Evolutionary conservation across 2,329 filamentous ascomycete species (phyloP).

Genomic region (Nemania diffusa): DNA sequence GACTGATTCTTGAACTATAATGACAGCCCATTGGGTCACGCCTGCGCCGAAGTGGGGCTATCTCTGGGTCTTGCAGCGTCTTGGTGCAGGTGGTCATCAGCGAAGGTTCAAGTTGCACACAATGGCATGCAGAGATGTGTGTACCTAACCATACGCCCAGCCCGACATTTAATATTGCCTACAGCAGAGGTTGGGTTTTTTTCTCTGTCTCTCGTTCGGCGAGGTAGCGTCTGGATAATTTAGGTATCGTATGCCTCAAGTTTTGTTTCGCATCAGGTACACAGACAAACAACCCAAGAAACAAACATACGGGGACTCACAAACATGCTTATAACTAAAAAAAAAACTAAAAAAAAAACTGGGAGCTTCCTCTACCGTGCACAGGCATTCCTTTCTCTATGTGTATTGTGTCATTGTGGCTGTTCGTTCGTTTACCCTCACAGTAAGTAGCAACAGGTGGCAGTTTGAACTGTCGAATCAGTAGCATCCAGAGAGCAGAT

Average conservation of each 20-base stretch:
- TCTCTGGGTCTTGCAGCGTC: slow-evolving; percentile 32
- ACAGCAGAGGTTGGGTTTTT: background rate
- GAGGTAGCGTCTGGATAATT: background rate
- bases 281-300: background rate
- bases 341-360: too few relatives aligned
- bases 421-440: background rate
- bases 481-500: background rate
- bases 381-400: slow-evolving; percentile 11
- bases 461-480: slow-evolving; percentile 1
- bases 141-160: slow-evolving; percentile 28
- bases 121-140: slow-evolving; percentile 26
- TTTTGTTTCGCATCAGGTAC: background rate
- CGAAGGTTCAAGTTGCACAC: slow-evolving; percentile 31
- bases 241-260: background rate
- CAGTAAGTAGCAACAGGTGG: background rate
- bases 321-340: background rate
- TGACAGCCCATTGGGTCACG: slow-evolving; percentile 29
- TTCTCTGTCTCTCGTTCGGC: too few relatives aligned
- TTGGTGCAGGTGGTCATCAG: slow-evolving; percentile 36
- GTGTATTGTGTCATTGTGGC: background rate
- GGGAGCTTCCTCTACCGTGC: too few relatives aligned
- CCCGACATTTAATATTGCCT: slow-evolving; percentile 15
- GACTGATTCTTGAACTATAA: slow-evolving; percentile 36
- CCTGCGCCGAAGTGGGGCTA: slow-evolving; percentile 36
- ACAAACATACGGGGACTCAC: background rate